Base-by-base conservation (phyloP, 2,329 filamentous ascomycete genomes). In the Exserohilum rostratum region DNA sequence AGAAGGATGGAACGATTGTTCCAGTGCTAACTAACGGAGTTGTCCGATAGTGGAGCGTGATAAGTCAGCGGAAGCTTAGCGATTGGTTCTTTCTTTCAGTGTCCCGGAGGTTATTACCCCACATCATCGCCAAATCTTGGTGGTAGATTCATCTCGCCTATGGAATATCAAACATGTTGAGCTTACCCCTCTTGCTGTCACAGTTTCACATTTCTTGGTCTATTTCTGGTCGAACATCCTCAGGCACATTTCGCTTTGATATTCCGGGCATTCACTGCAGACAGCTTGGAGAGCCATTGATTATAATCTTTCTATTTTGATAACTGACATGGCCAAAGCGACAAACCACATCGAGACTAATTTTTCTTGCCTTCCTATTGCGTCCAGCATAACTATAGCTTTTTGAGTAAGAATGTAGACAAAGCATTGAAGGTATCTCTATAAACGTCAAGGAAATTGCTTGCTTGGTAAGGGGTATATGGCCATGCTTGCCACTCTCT, bases 21-120 rank as follows among this genome's bases (percentile, higher is more conserved):
- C 4, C 18, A 51, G 15, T 42, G 34, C 37, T 38, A 27, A 52
- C 37, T 38, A 27, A 52, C 64, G 64, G 64, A 67, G 58, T 31
- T 60, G 55, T 51, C 62, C 64, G 64, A 55, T 27, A 51, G 64
- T 64, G 62, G 61, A 57, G 55, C 55, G 43, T 42, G 61, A 67
- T 65, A 61, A 61, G 46, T 46, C 60, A 59, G 61, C 44, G 53
- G 51, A 53, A 52, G 54, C 51, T 55, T 42, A 50, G 48, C 46
- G 29, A 53, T 29, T 27, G 34, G 29, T 18, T 46, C 35, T 15
- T 35, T 39, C 22, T 27, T 45, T 38, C 40, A 50, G 33, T 33
- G 38, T 50, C 13, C 33, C 18, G 22, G 15, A 33, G 22, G 37
- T 30, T 38, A 29, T 5, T 35, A 50, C 39, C 48, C 40, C 33